phyloP scores from a whole-genome alignment of 768 basidiomycete genomes.

The Antrodiella citrinella region DNA sequence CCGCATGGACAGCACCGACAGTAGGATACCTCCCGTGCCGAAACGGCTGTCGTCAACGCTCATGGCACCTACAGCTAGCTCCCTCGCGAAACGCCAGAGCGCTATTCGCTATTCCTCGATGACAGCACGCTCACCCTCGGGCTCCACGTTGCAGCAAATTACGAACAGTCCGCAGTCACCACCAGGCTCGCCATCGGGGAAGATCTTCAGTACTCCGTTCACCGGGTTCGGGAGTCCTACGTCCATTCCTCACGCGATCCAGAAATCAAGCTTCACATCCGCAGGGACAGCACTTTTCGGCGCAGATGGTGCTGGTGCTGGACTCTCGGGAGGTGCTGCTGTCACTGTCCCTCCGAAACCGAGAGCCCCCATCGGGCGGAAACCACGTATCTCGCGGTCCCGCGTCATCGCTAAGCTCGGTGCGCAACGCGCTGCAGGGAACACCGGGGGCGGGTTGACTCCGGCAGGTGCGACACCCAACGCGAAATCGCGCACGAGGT shows the following conservation, averaged over 20 bases:
- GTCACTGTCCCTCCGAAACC: conserved; percentile 19
- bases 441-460: conserved; percentile 16
- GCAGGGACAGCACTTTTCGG: background rate
- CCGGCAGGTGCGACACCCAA: conserved; percentile 11
- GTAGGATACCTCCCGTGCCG: background rate
- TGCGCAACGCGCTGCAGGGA: conserved; percentile 52
- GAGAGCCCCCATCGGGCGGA: conserved; percentile 36
- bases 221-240: conserved; percentile 14
- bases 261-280: background rate
- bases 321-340: conserved; percentile 8
- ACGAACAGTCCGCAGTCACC: conserved; percentile 27
- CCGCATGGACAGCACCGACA: background rate
- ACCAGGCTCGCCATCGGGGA: conserved; percentile 14
- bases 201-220: conserved; percentile 51
- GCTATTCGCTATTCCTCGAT: conserved; percentile 5
- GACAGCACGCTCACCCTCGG: conserved; percentile 5
- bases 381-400: conserved; percentile 74
- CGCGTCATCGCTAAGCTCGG: conserved; percentile 72
- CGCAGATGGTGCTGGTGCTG: conserved; percentile 10
- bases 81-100: conserved; percentile 48
- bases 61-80: conserved; percentile 71
- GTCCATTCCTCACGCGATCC: background rate
- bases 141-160: conserved; percentile 22
- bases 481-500: conserved; percentile 28
- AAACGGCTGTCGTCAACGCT: conserved; percentile 40